A percentile compares a stretch with the other conserved stretches of the same genome.
phyloP scores from a whole-genome alignment of 495 filamentous ascomycete species.

The Beverwykella pulmonaria region DNA sequence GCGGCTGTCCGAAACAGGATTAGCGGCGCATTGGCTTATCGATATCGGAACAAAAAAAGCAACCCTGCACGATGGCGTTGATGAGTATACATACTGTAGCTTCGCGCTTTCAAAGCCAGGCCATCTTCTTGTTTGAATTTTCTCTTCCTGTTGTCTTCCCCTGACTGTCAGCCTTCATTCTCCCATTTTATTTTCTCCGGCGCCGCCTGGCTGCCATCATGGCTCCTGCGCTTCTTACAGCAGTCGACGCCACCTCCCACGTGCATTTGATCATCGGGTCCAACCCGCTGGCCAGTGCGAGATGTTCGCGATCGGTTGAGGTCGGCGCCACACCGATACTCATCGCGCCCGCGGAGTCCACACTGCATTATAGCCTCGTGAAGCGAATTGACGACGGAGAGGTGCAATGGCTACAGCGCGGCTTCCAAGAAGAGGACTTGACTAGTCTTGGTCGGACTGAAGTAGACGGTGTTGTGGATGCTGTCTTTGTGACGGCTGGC shows the following conservation, averaged over 20 bases:
- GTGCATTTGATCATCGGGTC: constrained; percentile 85
- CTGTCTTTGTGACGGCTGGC: constrained; percentile 82
- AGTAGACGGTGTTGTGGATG: constrained; percentile 78
- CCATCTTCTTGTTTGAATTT: not conserved
- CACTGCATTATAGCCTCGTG: constrained; percentile 71
- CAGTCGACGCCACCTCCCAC: constrained; percentile 72
- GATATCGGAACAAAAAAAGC: constrained; percentile 32
- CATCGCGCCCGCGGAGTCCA: constrained; percentile 67
- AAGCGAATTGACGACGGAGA: constrained; percentile 72
- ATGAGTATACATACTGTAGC: not conserved
- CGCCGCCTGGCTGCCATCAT: constrained; percentile 26
- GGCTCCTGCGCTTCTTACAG: constrained; percentile 68
- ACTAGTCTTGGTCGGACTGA: constrained; percentile 76
- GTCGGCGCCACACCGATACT: constrained; percentile 86
- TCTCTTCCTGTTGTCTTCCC: not conserved
- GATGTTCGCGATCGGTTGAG: constrained; percentile 77
- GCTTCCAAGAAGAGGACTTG: constrained; percentile 75
- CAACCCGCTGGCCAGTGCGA: constrained; percentile 80
- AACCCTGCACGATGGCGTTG: not conserved
- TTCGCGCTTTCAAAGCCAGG: not conserved
- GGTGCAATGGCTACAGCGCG: constrained; percentile 69
- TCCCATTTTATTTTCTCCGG: not conserved
- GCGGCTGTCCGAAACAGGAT: constrained; percentile 13
- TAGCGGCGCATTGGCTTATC: constrained; percentile 28
- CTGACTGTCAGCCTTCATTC: not conserved